phyloP scores from a whole-genome alignment of 2,329 filamentous ascomycete species.

The Pyrenochaeta sp. region DNA sequence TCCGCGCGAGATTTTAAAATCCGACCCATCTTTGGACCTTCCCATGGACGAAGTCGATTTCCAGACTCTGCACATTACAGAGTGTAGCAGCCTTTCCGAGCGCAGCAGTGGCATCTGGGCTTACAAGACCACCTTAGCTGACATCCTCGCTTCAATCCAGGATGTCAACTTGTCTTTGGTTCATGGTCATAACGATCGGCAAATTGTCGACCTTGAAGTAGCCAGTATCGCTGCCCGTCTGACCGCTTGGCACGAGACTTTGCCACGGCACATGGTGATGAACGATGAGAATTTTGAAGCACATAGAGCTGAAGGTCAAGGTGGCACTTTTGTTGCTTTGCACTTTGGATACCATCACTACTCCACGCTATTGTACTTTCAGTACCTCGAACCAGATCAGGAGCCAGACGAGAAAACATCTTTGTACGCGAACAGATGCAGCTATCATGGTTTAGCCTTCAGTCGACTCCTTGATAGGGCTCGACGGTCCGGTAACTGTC shows the following conservation, averaged over 20 bases:
- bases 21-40: constrained; percentile 8
- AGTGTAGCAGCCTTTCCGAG: too few species aligned
- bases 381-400: constrained; percentile 50
- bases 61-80: constrained; percentile 37
- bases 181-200: constrained; percentile 9
- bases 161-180: constrained; percentile 48
- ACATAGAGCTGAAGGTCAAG: constrained; percentile 51
- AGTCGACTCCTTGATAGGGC: constrained; percentile 53
- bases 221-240: constrained; percentile 1
- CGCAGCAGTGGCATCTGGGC: constrained; percentile 44
- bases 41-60: constrained; percentile 50
- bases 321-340: constrained; percentile 54
- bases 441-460: constrained; percentile 47
- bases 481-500: constrained; percentile 46
- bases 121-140: constrained; percentile 50
- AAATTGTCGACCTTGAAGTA: constrained; percentile 4
- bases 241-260: constrained; percentile 3
- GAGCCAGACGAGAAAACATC: constrained; percentile 16
- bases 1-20: constrained; percentile 37
- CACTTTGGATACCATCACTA: constrained; percentile 59
- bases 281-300: constrained; percentile 45
- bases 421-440: constrained; percentile 25
- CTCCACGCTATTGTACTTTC: constrained; percentile 57
- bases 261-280: constrained; percentile 4
- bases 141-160: constrained; percentile 53